These are phyloP conservation scores for Elsinoe ampelina DNA, from an alignment of 2,329 filamentous ascomycete genomes.

Conservation along the genomic window DNA sequence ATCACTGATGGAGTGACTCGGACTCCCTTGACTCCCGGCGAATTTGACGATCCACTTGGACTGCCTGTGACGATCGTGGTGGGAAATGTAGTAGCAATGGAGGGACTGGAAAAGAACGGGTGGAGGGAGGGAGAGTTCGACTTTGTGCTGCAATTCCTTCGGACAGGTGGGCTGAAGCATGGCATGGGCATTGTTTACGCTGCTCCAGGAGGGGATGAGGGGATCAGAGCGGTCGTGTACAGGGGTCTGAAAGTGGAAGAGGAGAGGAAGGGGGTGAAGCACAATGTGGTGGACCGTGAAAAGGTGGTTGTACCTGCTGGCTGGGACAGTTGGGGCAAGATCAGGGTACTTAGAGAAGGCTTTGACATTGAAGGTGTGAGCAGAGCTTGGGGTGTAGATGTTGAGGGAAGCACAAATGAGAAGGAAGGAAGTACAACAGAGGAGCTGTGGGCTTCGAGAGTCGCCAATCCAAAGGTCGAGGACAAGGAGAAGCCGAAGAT, in stretches of 20 bases:
- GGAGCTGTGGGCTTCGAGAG: constrained; percentile 23
- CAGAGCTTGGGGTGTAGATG: constrained; percentile 55
- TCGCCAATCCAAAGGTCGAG: constrained; percentile 27
- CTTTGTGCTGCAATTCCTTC: constrained; percentile 83
- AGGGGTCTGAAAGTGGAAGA: constrained; percentile 78
- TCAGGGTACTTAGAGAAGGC: constrained; percentile 78
- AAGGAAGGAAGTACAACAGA: constrained; percentile 29
- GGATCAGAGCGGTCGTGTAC: constrained; percentile 70
- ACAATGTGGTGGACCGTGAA: constrained; percentile 52
- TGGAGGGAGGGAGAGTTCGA: constrained; percentile 98
- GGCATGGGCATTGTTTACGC: constrained; percentile 60
- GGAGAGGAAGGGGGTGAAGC: constrained; percentile 60
- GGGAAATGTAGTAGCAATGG: constrained; percentile 89
- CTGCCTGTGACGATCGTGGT: constrained; percentile 89
- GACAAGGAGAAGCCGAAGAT: constrained; percentile 22
- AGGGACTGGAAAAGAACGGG: constrained; percentile 74
- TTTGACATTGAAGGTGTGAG: constrained; percentile 87
- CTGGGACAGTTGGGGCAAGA: constrained; percentile 98
- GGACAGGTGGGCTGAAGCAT: constrained; percentile 63
- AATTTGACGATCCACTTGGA: constrained; percentile 86
- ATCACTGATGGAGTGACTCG: constrained; percentile 43
- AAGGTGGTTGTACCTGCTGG: constrained; percentile 92
- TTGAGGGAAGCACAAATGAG: constrained; percentile 14
- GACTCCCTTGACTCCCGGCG: constrained; percentile 71
- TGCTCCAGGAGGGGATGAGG: constrained; percentile 49